These are phyloP conservation scores for Chlorociboria aeruginascens DNA, from an alignment of 495 filamentous ascomycete species.

Conservation along the genomic window DNA sequence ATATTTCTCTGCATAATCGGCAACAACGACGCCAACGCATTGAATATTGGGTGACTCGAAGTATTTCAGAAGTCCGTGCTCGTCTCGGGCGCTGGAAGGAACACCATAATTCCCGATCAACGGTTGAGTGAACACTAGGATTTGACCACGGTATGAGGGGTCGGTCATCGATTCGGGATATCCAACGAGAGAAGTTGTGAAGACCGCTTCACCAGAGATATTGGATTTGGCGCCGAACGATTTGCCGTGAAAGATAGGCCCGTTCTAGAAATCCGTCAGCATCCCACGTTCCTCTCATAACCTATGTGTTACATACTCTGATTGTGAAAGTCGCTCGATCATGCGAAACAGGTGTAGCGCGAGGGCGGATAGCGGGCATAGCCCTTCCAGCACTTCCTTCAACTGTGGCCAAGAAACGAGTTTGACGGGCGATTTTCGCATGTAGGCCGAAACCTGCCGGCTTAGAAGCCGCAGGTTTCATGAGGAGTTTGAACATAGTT, in stretches of 20 bases:
- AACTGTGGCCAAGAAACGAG: conserved; percentile 58
- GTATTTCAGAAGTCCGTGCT: conserved; percentile 73
- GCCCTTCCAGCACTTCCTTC: conserved; percentile 53
- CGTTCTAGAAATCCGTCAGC: conserved; percentile 42
- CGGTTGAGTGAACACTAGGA: conserved; percentile 96
- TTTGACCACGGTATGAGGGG: conserved; percentile 97
- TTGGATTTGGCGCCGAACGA: conserved; percentile 87
- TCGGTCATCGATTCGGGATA: conserved; percentile 99
- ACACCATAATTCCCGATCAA: conserved; percentile 98
- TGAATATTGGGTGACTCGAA: conserved; percentile 97
- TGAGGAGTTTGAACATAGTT: conserved; percentile 61
- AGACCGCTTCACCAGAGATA: conserved; percentile 88
- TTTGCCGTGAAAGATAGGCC: conserved; percentile 85
- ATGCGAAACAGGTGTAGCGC: conserved; percentile 44
- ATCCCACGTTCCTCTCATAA: neutral
- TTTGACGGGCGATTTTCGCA: conserved; percentile 27
- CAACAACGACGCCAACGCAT: conserved; percentile 88
- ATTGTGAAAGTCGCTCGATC: conserved; percentile 92
- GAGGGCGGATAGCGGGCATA: conserved; percentile 29
- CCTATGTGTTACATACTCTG: conserved; percentile 39
- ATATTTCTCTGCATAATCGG: conserved; percentile 85
- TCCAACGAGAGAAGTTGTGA: conserved; percentile 85
- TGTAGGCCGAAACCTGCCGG: conserved; percentile 24
- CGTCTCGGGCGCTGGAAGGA: conserved; percentile 62
- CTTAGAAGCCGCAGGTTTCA: conserved; percentile 42